These are phyloP conservation scores for Exutisphaerella laricina DNA, from an alignment of 2,329 filamentous ascomycete species.

Conservation along the genomic window DNA sequence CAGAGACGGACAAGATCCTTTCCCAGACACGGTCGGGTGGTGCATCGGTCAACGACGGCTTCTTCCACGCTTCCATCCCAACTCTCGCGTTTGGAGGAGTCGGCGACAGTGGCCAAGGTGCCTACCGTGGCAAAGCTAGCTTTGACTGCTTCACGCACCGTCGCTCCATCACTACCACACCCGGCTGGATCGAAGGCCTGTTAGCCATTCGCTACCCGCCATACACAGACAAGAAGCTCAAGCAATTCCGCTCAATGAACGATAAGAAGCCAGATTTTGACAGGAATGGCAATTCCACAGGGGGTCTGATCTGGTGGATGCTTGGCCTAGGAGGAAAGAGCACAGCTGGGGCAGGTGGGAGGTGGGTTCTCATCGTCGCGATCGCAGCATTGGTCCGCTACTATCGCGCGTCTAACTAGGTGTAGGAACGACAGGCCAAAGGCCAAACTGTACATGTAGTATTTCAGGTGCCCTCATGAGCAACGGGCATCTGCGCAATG, in stretches of 20 bases:
- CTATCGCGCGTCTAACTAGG: conserved; percentile 13
- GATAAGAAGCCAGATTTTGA: conserved; percentile 56
- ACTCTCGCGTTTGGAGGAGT: conserved; percentile 78
- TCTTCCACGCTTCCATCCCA: conserved; percentile 64
- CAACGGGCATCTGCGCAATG: no score
- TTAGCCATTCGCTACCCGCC: conserved; percentile 63
- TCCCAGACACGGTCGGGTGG: conserved; percentile 47
- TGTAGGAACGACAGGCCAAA: conserved; percentile 6
- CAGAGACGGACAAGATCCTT: conserved; percentile 63
- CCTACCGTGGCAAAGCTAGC: conserved; percentile 70
- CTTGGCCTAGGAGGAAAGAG: conserved; percentile 30
- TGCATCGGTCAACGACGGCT: conserved; percentile 51
- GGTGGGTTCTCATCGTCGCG: conserved; percentile 28
- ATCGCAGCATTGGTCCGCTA: conserved; percentile 18
- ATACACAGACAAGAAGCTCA: conserved; percentile 50
- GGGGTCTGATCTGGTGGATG: conserved; percentile 29
- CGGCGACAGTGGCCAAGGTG: conserved; percentile 68
- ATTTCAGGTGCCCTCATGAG: no score
- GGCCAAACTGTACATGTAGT: conserved; percentile 8
- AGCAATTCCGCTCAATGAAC: conserved; percentile 47
- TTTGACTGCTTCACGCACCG: conserved; percentile 65
- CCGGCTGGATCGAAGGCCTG: conserved; percentile 61
- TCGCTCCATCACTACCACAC: conserved; percentile 56
- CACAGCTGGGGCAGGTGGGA: conserved; percentile 21
- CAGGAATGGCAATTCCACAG: conserved; percentile 44